A percentile compares a stretch with the other conserved stretches of the same genome.
phyloP scores from a whole-genome alignment of 1,139 yeast genomes.

The Yamadazyma dushanensis region DNA sequence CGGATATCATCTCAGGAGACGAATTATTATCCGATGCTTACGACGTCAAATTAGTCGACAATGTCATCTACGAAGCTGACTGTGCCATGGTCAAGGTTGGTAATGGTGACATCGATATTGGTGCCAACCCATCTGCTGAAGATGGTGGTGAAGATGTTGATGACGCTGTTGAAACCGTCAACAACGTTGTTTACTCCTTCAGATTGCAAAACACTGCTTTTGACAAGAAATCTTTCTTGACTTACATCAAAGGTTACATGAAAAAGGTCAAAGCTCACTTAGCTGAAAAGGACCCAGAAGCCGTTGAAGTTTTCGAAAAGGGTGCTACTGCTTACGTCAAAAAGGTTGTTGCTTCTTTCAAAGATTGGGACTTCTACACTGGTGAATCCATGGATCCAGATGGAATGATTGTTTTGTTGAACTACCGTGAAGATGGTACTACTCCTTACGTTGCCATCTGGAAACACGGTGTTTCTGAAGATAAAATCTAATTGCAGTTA shows the following conservation, averaged over 20 bases:
- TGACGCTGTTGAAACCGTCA: conserved; percentile 84
- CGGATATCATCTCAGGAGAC: conserved; percentile 88
- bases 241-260: conserved; percentile 99
- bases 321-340: conserved; percentile 95
- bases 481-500: conserved; percentile 68
- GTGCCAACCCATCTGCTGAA: conserved; percentile 99
- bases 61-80: conserved; percentile 94
- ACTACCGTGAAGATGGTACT: conserved; percentile 99
- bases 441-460: conserved; percentile 97
- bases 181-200: conserved; percentile 98
- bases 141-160: conserved; percentile 81
- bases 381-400: conserved; percentile 99
- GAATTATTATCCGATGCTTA: conserved; percentile 98
- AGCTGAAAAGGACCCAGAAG: conserved; percentile 86
- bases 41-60: conserved; percentile 82
- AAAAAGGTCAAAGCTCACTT: conserved; percentile 88
- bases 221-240: conserved; percentile 95
- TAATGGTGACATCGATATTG: conserved; percentile 89
- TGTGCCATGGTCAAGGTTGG: conserved; percentile 74
- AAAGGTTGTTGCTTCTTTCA: conserved; percentile 92
- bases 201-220: conserved; percentile 93
- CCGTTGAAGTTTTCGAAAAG: conserved; percentile 85
- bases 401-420: conserved; percentile 94
- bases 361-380: conserved; percentile 98
- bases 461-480: conserved; percentile 94